These are phyloP conservation scores for Microdochium bolleyi DNA, from an alignment of 2,329 filamentous ascomycete species.

Conservation along the genomic window DNA sequence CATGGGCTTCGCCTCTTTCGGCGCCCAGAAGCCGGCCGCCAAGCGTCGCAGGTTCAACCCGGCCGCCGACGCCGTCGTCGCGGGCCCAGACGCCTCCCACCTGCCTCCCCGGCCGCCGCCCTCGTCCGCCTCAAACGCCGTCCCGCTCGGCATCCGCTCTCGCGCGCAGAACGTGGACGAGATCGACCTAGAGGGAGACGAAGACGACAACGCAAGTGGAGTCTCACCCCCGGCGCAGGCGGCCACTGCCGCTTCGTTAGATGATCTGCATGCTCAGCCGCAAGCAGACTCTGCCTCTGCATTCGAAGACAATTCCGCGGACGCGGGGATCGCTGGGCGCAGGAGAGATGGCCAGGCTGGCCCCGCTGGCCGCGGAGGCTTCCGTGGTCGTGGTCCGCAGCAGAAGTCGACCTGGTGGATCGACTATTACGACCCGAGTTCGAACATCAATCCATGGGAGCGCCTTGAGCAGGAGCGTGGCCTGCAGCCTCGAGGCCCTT, in stretches of 20 bases:
- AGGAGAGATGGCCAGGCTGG: too few species aligned
- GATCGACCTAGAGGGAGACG: constrained; percentile 33
- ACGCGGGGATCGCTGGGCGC: too few species aligned
- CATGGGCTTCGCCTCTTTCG: constrained; percentile 71
- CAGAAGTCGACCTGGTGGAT: constrained; percentile 41
- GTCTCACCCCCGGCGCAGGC: constrained; percentile 6
- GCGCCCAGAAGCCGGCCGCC: constrained; percentile 39
- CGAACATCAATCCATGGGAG: constrained; percentile 68
- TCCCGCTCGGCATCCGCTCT: constrained; percentile 25
- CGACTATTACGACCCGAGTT: constrained; percentile 61
- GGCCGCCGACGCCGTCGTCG: constrained; percentile 39
- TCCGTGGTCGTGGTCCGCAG: constrained; percentile 25
- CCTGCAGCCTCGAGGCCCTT: constrained; percentile 33
- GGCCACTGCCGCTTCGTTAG: constrained; percentile 2
- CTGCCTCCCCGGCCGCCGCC: constrained; percentile 3
- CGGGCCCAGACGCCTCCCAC: constrained; percentile 8
- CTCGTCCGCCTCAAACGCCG: constrained; percentile 24
- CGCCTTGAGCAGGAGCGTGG: constrained; percentile 39
- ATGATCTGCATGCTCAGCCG: not conserved
- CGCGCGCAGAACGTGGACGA: constrained; percentile 32
- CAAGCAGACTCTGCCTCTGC: not conserved
- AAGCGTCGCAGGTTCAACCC: constrained; percentile 64
- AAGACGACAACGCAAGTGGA: constrained; percentile 20
- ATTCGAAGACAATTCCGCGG: not conserved
- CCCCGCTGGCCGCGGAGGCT: constrained; percentile 8